phyloP scores from a whole-genome alignment of 805 yeast genomes.

The Metschnikowia gelsemii region DNA sequence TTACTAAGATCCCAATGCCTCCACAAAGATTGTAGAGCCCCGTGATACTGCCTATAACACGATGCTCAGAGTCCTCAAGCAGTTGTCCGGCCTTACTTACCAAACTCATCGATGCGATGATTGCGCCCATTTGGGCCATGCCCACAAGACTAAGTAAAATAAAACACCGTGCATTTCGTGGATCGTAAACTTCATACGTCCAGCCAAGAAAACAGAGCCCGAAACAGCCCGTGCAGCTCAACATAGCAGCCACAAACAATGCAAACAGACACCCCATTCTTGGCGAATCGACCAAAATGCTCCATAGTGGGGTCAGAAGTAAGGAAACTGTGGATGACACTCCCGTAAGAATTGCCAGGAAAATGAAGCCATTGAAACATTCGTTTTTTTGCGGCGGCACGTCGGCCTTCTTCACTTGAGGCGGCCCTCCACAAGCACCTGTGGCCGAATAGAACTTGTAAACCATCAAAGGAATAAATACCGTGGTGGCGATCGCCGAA shows the following conservation, averaged over 20 bases:
- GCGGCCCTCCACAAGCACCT: slow-evolving; percentile 47
- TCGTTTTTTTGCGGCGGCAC: slow-evolving; percentile 31
- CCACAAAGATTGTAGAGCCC: slow-evolving; percentile 71
- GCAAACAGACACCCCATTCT: slow-evolving; percentile 30
- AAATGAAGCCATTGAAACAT: slow-evolving; percentile 63
- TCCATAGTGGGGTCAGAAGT: slow-evolving; percentile 64
- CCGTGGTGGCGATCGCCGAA: slow-evolving; percentile 55
- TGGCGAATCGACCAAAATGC: slow-evolving; percentile 49
- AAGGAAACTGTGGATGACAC: slow-evolving; percentile 58
- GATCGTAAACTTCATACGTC: slow-evolving; percentile 28
- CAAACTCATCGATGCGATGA: slow-evolving; percentile 64
- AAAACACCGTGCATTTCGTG: slow-evolving; percentile 37
- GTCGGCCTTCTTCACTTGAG: slow-evolving; percentile 22
- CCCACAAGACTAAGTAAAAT: slow-evolving; percentile 49
- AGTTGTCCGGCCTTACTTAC: slow-evolving; percentile 29
- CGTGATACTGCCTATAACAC: slow-evolving; percentile 62
- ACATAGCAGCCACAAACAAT: slow-evolving; percentile 37
- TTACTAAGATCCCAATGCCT: slow-evolving; percentile 61
- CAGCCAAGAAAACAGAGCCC: slow-evolving; percentile 26
- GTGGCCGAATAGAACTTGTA: slow-evolving; percentile 52
- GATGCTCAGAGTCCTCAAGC: slow-evolving; percentile 29
- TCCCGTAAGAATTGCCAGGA: slow-evolving; percentile 69
- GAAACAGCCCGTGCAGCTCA: slow-evolving; percentile 47
- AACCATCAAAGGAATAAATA: slow-evolving; percentile 62
- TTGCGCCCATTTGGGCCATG: slow-evolving; percentile 58